Percentiles rank a stretch among this genome's conserved stretches.
Evolutionary conservation across 202 grass and related monocot species (phyloP).

Genomic region (Brachypodium distachyon): DNA sequence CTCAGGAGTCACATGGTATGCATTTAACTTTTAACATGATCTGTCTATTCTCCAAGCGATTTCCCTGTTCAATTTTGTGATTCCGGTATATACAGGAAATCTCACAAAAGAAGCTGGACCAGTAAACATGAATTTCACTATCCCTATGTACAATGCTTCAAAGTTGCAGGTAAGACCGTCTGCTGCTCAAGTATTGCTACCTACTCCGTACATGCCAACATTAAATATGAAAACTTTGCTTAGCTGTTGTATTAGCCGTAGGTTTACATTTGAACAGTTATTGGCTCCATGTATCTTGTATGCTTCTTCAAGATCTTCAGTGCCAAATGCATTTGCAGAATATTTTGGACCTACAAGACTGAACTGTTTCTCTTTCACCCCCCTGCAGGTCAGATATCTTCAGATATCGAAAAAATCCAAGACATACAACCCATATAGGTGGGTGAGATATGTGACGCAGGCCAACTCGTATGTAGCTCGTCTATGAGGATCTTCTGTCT

Average conservation of each 20-base stretch:
- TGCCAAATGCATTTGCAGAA: background rate
- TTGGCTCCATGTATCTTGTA: background rate
- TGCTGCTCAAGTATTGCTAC: background rate
- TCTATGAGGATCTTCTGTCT: slow-evolving; percentile 33
- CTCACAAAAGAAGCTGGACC: slow-evolving; percentile 91
- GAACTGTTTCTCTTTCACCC: background rate
- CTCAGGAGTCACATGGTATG: slow-evolving; percentile 86
- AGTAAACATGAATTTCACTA: slow-evolving; percentile 97
- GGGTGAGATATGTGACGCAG: slow-evolving; percentile 98
- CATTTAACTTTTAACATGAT: background rate
- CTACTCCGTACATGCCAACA: background rate
- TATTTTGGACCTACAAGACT: background rate
- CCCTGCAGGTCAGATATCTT: slow-evolving; percentile 93
- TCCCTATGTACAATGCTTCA: slow-evolving; percentile 96
- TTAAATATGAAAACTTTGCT: background rate
- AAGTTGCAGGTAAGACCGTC: slow-evolving; percentile 68
- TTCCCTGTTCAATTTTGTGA: background rate
- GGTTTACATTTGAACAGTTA: background rate
- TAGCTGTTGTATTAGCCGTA: background rate
- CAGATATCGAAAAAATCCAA: slow-evolving; percentile 97
- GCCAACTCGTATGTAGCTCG: slow-evolving; percentile 96
- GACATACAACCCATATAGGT: slow-evolving; percentile 90
- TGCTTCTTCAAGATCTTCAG: slow-evolving; percentile 7
- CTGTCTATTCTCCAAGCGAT: background rate
- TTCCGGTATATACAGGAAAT: slow-evolving; percentile 56